Base-by-base conservation (phyloP, 371 early-diverging fungal genomes). In the Circinella minor region DNA sequence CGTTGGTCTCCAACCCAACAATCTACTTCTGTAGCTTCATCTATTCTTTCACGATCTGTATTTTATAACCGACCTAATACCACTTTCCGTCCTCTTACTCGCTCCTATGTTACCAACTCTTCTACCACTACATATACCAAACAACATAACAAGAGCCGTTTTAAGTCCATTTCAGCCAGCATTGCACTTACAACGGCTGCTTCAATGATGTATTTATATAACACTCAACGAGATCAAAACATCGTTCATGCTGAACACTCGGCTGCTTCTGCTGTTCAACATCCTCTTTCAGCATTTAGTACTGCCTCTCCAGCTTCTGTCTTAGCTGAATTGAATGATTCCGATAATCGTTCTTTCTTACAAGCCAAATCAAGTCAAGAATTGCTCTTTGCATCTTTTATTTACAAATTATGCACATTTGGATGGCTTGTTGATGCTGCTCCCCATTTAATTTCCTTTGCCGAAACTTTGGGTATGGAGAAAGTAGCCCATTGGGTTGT, bases 401-500 rank as follows among this genome's bases (percentile, higher is more conserved):
- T 82, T 18, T 82, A 82, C 65, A 77, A 80, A 47, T 48, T 80
- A 9, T 82, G 82, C 43, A 72, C 80, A 14, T 61, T 71, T 13
- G 74, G 74, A n/a, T 82, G 82, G 82, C 66, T 82, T 7, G 80
- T 80, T 1, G 80, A 82, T 66, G 67, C 73, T 14, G 76, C 82
- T 13, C 80, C 82, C 17, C 69, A 76, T 61, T 79, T 96, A 37
- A 73, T 82, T 51, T 71, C 81, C 36, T 63, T 85, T 55, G 84
- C 92, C 34, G 89, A 92, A 73, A 81, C 76, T 63, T 37, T 92
- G 51, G 80, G 88, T 15, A 65, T 94, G 60, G 79, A 87, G 20
- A 65, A 77, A 4, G 81, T 86, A 1, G 81, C 87, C 11, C 87
- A 95, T 75, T 88, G 88, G 75, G 76, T 94, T 43, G 83, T 96